Evolutionary conservation across 371 early-diverging fungal species (phyloP), one percentile per base, ranked within the genome.

Genomic region (Rhizopus microsporus): DNA sequence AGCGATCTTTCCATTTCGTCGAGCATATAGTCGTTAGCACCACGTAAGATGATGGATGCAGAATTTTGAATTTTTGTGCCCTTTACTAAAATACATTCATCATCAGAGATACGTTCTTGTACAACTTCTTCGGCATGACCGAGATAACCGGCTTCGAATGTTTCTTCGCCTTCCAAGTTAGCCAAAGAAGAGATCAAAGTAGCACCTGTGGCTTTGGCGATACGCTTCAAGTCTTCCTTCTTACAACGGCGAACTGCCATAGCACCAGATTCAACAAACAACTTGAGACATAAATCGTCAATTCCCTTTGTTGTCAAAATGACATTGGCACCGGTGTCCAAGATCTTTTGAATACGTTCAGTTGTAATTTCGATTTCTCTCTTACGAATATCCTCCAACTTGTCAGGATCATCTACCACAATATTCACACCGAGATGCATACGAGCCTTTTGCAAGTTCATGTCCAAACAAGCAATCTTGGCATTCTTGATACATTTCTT

Each of bases 1-100:
- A 99, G 65, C 31, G 97, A 92, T 62, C 99, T 88, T 74, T 99
- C 99, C 98, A 99, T 99, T 83, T 99, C 99, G 66, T 99, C 99
- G 62, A 99, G 75, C 92, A 95, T 96, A 67, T 90, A 96, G 72
- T 99, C 99, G 73, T 97, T 99, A 40, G 99, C 97, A 49, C 99
- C 99, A 66, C 99, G 94, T 57, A 99, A 86, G 59, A 99, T 93
- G 62, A 99, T 88, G 31, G 98, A 96, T 0, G 92, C 82, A 8
- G 93, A 87, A 51, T 89, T 91, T 69, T 94, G 94, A 54, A 89
- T 86, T 82, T 93, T 94, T 59, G 97, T 94, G 16, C 97, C 98
- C 75, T 93, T 93, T 68, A 99, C 83, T 47, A 99, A 77, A 56
- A 99, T 97, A 74, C 97, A 96, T 66, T 99, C 99, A 72, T 99